phyloP scores from a whole-genome alignment of 1,139 yeast species.

The Suhomyces maxii region DNA sequence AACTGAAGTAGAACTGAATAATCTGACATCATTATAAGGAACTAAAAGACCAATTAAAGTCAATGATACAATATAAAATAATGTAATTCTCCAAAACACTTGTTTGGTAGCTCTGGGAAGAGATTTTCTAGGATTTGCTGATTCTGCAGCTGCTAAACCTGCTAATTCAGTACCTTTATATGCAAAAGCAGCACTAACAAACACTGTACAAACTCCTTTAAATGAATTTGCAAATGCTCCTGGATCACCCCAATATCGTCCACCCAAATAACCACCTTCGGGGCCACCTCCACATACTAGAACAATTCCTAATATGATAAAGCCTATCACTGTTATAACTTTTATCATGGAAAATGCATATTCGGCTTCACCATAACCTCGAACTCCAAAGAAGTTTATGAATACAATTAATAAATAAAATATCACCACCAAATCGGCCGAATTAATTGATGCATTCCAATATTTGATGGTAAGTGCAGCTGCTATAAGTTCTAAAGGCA shows the following conservation, averaged over 20 bases:
- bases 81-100: constrained; percentile 65
- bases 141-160: constrained; percentile 44
- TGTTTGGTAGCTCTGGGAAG: constrained; percentile 68
- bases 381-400: constrained; percentile 37
- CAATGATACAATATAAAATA: constrained; percentile 62
- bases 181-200: constrained; percentile 42
- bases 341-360: constrained; percentile 35
- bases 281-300: constrained; percentile 39
- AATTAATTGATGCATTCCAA: constrained; percentile 30
- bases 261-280: constrained; percentile 39
- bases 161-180: constrained; percentile 46
- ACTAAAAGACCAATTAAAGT: constrained; percentile 63
- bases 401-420: constrained; percentile 31
- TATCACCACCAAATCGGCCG: constrained; percentile 40
- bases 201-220: constrained; percentile 40
- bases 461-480: constrained; percentile 35
- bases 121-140: constrained; percentile 47
- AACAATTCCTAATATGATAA: constrained; percentile 38
- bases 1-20: constrained; percentile 34
- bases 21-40: constrained; percentile 53
- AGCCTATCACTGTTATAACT: constrained; percentile 35
- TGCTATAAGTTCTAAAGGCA: constrained; percentile 74
- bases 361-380: constrained; percentile 45
- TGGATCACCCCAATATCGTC: constrained; percentile 45
- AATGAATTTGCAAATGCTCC: constrained; percentile 41